These are phyloP conservation scores for Ailanthus altissimus DNA, from an alignment of 345 rosid species.

Conservation along the genomic window DNA sequence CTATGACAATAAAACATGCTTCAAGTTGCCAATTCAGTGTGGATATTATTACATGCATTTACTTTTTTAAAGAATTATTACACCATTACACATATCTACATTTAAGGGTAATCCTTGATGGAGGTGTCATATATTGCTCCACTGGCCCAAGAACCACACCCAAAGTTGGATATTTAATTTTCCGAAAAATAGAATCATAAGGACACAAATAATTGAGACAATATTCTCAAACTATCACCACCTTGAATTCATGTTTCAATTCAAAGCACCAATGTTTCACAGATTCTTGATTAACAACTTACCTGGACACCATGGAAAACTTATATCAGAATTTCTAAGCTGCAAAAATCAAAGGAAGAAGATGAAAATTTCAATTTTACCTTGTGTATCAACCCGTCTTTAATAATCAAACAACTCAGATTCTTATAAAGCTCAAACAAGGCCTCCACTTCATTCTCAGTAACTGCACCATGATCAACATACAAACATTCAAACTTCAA, in stretches of 20 bases:
- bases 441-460: conserved; percentile 75
- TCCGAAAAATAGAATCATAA: not conserved
- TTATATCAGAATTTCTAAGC: not conserved
- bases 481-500: not conserved
- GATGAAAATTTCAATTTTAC: conserved; percentile 25
- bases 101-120: not conserved
- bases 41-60: not conserved
- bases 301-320: not conserved
- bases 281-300: not conserved
- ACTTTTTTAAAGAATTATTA: not conserved
- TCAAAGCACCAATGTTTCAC: not conserved
- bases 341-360: not conserved
- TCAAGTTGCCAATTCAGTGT: not conserved
- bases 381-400: conserved; percentile 82
- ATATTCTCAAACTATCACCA: not conserved
- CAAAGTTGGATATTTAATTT: not conserved
- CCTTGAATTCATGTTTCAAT: not conserved
- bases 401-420: conserved; percentile 60
- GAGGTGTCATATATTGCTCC: not conserved
- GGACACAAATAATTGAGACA: not conserved
- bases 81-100: not conserved
- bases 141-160: not conserved
- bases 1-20: not conserved
- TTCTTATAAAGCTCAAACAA: conserved; percentile 69
- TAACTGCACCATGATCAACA: conserved; percentile 41